Evolutionary conservation across 116 monocot species (phyloP).

Genomic region (Trichopus zeylanicus): DNA sequence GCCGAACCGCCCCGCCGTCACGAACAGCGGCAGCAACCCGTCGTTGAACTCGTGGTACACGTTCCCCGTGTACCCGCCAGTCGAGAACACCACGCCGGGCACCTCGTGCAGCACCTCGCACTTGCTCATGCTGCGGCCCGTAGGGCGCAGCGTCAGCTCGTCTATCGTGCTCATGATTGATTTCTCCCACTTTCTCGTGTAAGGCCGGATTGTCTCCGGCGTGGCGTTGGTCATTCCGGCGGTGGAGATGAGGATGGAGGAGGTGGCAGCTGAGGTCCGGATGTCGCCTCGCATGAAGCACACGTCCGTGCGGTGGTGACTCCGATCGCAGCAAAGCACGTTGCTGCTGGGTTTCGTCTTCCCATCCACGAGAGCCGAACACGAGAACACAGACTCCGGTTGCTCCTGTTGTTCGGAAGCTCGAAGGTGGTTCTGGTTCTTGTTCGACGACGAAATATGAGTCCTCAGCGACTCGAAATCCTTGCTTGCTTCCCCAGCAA

Average conservation of each 20-base stretch:
- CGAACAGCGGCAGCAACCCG: slow-evolving; percentile 60
- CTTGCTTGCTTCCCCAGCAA: neutral
- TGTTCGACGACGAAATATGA: neutral
- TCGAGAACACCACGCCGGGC: slow-evolving; percentile 64
- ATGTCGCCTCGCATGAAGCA: slow-evolving; percentile 66
- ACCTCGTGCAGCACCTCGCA: slow-evolving; percentile 56
- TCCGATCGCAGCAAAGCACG: slow-evolving; percentile 56
- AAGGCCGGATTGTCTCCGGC: slow-evolving; percentile 27
- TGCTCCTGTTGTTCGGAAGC: neutral
- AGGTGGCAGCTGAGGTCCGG: slow-evolving; percentile 21
- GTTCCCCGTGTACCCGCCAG: slow-evolving; percentile 84
- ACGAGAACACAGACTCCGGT: neutral
- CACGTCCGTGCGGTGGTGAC: slow-evolving; percentile 56
- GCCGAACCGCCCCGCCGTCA: slow-evolving; percentile 47
- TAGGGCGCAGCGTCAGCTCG: slow-evolving; percentile 34
- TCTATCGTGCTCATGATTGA: slow-evolving; percentile 46
- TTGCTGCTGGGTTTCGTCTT: neutral
- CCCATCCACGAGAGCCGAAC: slow-evolving; percentile 1
- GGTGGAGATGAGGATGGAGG: slow-evolving; percentile 28
- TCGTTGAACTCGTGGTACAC: slow-evolving; percentile 92
- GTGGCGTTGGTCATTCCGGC: neutral
- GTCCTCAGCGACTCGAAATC: no score
- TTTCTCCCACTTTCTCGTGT: slow-evolving; percentile 53
- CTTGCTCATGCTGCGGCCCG: neutral
- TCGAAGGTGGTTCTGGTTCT: neutral